Conservation (phyloP, 129 eudicot species). For the Ambrosia artemisiifolia region DNA sequence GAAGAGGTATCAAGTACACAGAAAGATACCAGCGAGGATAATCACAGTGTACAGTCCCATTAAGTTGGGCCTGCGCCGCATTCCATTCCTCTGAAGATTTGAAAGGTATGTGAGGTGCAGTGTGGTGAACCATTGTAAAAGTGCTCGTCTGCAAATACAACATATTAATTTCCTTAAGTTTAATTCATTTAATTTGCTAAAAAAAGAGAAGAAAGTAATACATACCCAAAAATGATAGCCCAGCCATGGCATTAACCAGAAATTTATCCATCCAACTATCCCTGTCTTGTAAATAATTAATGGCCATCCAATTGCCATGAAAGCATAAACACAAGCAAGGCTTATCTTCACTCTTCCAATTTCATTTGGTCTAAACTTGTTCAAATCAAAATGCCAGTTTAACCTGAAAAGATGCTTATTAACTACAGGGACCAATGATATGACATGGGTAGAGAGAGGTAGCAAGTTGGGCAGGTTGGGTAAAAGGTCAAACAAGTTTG, state of each 20-base stretch:
- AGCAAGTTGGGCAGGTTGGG: background rate
- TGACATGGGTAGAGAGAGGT: background rate
- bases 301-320: slow-evolving; percentile 93
- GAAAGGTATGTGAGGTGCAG: slow-evolving; percentile 96
- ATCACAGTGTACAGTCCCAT: slow-evolving; percentile 96
- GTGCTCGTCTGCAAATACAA: slow-evolving; percentile 78
- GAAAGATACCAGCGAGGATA: slow-evolving; percentile 73
- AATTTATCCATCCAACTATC: slow-evolving; percentile 85
- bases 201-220: background rate
- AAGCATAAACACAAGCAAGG: slow-evolving; percentile 74
- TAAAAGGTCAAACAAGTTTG: background rate
- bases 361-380: slow-evolving; percentile 76
- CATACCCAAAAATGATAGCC: slow-evolving; percentile 96
- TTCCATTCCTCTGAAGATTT: slow-evolving; percentile 82
- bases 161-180: background rate
- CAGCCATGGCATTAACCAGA: slow-evolving; percentile 97
- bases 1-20: background rate
- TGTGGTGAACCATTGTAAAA: slow-evolving; percentile 96
- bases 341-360: slow-evolving; percentile 73
- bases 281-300: slow-evolving; percentile 70
- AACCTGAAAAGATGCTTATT: slow-evolving; percentile 42
- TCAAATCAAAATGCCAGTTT: slow-evolving; percentile 71
- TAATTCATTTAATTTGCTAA: background rate
- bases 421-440: slow-evolving; percentile 2
- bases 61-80: slow-evolving; percentile 97